A percentile compares a stretch with the other conserved stretches of the same genome.
phyloP scores from a whole-genome alignment of 148 eudicot species.

The Chenopodium suecicum region DNA sequence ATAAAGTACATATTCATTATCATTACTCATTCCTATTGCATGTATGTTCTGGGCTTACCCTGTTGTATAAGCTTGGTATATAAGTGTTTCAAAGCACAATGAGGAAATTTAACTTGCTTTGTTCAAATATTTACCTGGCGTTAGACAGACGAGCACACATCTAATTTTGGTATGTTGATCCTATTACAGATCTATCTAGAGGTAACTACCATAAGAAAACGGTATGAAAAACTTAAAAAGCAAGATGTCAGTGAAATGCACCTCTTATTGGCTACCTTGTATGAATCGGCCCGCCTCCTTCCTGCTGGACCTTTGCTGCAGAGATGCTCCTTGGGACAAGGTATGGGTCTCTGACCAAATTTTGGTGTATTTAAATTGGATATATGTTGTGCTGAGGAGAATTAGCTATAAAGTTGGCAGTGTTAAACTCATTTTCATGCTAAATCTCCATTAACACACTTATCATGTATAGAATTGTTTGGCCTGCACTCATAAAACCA shows the following conservation, averaged over 20 bases:
- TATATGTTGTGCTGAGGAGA: neutral
- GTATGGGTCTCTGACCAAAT: constrained; percentile 29
- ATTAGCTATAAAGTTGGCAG: neutral
- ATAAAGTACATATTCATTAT: neutral
- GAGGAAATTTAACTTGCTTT: neutral
- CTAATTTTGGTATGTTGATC: neutral
- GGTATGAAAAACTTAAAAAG: constrained; percentile 23
- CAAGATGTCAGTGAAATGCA: constrained; percentile 34
- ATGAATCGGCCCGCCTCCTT: constrained; percentile 55
- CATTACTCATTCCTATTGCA: neutral
- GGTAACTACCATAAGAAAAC: constrained; percentile 29
- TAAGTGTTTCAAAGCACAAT: neutral
- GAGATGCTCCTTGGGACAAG: constrained; percentile 47
- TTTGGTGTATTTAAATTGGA: neutral
- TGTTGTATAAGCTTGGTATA: neutral
- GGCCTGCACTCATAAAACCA: neutral
- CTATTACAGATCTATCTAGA: constrained; percentile 43
- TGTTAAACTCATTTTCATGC: neutral
- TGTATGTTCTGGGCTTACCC: neutral
- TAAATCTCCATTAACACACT: neutral
- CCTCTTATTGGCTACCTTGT: constrained; percentile 52
- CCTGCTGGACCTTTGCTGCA: constrained; percentile 60
- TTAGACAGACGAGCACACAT: neutral
- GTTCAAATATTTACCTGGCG: neutral
- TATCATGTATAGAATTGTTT: neutral